Conservation (phyloP, 192 early-diverging fungal genomes). For the Coemansia sp. region DNA sequence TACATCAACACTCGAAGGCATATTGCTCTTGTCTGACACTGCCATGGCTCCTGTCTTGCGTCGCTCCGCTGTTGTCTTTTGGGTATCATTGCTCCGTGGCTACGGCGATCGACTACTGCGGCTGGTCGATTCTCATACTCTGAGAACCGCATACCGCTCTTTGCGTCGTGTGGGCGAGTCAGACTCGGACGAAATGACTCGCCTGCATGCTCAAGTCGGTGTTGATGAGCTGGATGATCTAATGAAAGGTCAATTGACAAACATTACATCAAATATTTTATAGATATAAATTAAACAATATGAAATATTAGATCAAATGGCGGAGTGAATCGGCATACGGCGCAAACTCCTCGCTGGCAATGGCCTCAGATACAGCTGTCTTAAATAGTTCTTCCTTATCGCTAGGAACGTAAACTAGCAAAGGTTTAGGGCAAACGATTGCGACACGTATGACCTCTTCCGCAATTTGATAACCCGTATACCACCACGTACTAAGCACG, state of each 20-base stretch:
- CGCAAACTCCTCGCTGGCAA: background rate
- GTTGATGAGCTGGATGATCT: constrained; percentile 70
- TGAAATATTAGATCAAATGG: background rate
- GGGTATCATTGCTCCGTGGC: constrained; percentile 73
- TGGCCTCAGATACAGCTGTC: background rate
- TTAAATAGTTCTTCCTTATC: background rate
- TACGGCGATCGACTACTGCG: constrained; percentile 60
- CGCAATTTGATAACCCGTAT: background rate
- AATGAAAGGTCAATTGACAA: constrained; percentile 45
- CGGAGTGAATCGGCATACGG: background rate
- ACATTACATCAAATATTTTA: background rate
- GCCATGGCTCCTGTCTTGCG: constrained; percentile 61
- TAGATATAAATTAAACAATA: background rate
- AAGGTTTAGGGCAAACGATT: background rate
- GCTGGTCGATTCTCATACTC: constrained; percentile 60
- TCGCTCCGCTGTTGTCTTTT: constrained; percentile 70
- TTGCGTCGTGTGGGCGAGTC: constrained; percentile 66
- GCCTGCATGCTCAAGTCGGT: constrained; percentile 70
- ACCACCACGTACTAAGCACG: background rate
- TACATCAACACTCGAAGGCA: constrained; percentile 66
- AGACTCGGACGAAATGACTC: constrained; percentile 73
- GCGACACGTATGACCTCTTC: background rate
- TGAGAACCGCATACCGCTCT: constrained; percentile 60
- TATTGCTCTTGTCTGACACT: constrained; percentile 59
- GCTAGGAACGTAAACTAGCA: background rate